Evolutionary conservation across 116 monocot genomes (phyloP), one percentile per base, ranked within the genome.

Genomic region (Zostera marina): DNA sequence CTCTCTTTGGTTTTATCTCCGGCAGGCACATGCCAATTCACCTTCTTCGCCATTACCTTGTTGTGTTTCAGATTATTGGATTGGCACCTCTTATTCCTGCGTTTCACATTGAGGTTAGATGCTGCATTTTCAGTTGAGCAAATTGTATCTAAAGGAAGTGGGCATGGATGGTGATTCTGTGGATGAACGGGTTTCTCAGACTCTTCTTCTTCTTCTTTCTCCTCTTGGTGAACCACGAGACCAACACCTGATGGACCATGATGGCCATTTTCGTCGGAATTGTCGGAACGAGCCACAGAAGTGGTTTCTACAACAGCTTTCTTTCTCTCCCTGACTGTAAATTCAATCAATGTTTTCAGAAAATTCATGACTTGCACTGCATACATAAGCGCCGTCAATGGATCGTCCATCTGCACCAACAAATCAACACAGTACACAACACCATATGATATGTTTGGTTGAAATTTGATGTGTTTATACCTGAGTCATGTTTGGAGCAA

Each of bases 401-500:
- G 87, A 77, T 87, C 87, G 52, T 76, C 76, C 87, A 87, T 79
- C 87, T 87, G 66, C 49, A 41, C 15, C n/a, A 12, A 7, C 6
- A 42, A 42, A 39, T 19, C 15, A 53, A 6, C 11, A 49, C 12
- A 13, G 14, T 21, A 19, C 25, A 15, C 14, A 25, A 46, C 25
- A 39, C 11, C 11, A 23, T 16, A n/a, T n/a, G n/a, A n/a, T n/a
- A n/a, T n/a, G n/a, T n/a, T n/a, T n/a, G n/a, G 2, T 38, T 8
- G 55, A 2, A 3, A 5, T 10, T 11, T 45, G 3, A 0, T 3
- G 24, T 13, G n/a, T n/a, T n/a, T n/a, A 51, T 66, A 85, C 91
- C 70, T 85, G 79, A 22, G 85, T 85, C 91, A 85, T 90, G 68
- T 84, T 84, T 13, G 91, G 91, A 42, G 91, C 85, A 60, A 91